These are phyloP conservation scores for Fusarium equiseti DNA, from an alignment of 2,329 filamentous ascomycete species.

Conservation along the genomic window DNA sequence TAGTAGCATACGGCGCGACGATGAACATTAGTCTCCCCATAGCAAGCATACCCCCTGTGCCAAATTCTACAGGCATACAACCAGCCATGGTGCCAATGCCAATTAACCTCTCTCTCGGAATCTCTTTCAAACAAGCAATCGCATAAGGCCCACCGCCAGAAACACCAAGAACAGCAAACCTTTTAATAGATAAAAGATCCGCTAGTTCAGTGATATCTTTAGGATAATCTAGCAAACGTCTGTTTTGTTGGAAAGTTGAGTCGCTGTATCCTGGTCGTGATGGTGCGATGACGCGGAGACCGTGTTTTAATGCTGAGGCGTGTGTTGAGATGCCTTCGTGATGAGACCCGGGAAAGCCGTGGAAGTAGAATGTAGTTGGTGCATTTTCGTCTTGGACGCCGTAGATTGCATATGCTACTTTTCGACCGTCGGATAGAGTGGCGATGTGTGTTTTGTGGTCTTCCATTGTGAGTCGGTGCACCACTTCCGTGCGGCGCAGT, in stretches of 20 bases:
- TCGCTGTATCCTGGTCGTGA: conserved; percentile 24
- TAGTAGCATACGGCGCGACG: conserved; percentile 15
- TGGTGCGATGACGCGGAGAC: conserved; percentile 18
- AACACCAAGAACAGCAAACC: conserved; percentile 14
- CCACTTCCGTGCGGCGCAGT: neutral
- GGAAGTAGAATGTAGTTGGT: conserved; percentile 27
- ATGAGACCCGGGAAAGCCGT: conserved; percentile 33
- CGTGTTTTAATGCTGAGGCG: neutral
- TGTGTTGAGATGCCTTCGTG: conserved; percentile 21
- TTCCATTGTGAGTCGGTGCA: neutral
- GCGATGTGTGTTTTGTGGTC: conserved; percentile 1
- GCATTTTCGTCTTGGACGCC: conserved; percentile 10
- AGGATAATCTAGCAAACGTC: conserved; percentile 14
- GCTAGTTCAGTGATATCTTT: conserved; percentile 16
- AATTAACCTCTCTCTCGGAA: neutral
- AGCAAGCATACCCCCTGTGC: conserved; percentile 24
- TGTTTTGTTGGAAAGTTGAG: conserved; percentile 29
- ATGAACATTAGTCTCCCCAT: conserved; percentile 21
- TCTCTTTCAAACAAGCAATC: conserved; percentile 23
- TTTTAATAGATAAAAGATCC: neutral
- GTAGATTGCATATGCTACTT: conserved; percentile 25
- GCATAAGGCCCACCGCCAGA: conserved; percentile 33
- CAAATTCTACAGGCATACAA: conserved; percentile 27
- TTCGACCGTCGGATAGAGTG: conserved; percentile 24
- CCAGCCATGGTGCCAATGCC: conserved; percentile 22